Conservation (phyloP, 371 early-diverging fungal genomes). For the Catenaria anguillulae region DNA sequence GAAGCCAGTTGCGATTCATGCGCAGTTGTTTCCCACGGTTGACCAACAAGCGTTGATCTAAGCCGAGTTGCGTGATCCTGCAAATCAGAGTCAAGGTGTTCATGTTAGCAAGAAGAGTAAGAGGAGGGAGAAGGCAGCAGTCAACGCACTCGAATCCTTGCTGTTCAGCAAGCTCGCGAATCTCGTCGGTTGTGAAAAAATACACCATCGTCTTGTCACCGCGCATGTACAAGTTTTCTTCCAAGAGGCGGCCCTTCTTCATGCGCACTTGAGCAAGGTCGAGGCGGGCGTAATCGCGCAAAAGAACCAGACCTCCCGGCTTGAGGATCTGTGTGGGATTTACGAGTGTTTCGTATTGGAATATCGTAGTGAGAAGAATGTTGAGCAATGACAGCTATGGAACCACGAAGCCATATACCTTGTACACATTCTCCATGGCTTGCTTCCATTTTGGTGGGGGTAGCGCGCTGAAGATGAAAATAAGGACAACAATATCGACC, state of each 20-base stretch:
- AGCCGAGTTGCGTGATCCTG: slow-evolving; percentile 65
- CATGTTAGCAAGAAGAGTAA: slow-evolving; percentile 4
- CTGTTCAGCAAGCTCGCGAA: slow-evolving; percentile 36
- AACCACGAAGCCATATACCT: not conserved
- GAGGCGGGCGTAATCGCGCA: slow-evolving; percentile 42
- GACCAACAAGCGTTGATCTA: slow-evolving; percentile 86
- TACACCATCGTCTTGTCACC: slow-evolving; percentile 65
- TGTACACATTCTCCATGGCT: slow-evolving; percentile 24
- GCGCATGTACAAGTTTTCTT: slow-evolving; percentile 56
- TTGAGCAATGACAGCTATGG: not conserved
- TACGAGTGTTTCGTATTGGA: not conserved
- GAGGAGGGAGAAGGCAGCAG: too few species aligned
- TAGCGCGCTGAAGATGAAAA: slow-evolving; percentile 57
- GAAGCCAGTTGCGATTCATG: slow-evolving; percentile 97
- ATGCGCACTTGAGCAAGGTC: slow-evolving; percentile 66
- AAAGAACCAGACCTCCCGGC: slow-evolving; percentile 34
- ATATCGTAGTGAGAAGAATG: not conserved
- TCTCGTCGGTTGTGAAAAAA: slow-evolving; percentile 45
- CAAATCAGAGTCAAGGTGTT: slow-evolving; percentile 20
- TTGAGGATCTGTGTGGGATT: slow-evolving; percentile 16
- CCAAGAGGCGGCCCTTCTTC: slow-evolving; percentile 44
- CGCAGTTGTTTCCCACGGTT: slow-evolving; percentile 83
- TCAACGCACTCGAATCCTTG: slow-evolving; percentile 22
- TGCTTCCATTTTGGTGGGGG: slow-evolving; percentile 27
- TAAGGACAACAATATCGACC: slow-evolving; percentile 38